These are phyloP conservation scores for Diddensiella santjacobensis DNA, from an alignment of 805 yeast genomes.

Conservation along the genomic window DNA sequence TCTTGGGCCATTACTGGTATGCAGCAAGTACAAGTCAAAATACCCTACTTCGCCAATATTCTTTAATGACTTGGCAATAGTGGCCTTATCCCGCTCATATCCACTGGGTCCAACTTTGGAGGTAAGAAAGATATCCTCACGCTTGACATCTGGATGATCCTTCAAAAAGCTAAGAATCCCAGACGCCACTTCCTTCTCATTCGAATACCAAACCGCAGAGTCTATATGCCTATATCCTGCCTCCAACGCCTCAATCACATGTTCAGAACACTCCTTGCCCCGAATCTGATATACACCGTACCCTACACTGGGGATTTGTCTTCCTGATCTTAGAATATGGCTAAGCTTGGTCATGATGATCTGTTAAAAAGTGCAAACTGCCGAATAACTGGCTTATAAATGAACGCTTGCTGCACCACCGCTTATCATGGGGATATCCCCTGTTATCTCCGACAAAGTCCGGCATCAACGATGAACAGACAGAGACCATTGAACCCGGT, in stretches of 20 bases:
- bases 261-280: conserved; percentile 42
- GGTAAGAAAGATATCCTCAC: conserved; percentile 50
- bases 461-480: no score
- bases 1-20: conserved; percentile 40
- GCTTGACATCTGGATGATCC: conserved; percentile 48
- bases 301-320: conserved; percentile 16
- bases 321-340: conserved; percentile 3
- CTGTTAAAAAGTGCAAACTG: no score
- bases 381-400: no score
- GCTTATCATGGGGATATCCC: no score
- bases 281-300: conserved; percentile 51
- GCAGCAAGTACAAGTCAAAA: conserved; percentile 67
- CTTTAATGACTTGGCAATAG: conserved; percentile 57
- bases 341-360: background rate
- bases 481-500: no score
- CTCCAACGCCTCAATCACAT: conserved; percentile 47
- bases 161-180: conserved; percentile 53
- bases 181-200: conserved; percentile 56
- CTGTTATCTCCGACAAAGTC: no score
- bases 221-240: conserved; percentile 73
- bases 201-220: conserved; percentile 60
- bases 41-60: conserved; percentile 46
- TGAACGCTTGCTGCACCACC: no score
- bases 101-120: conserved; percentile 73
- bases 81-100: conserved; percentile 29